Evolutionary conservation across 1,284 basidiomycete species (phyloP), one percentile per base, ranked within the genome.

Genomic region (Irpex lacteus): DNA sequence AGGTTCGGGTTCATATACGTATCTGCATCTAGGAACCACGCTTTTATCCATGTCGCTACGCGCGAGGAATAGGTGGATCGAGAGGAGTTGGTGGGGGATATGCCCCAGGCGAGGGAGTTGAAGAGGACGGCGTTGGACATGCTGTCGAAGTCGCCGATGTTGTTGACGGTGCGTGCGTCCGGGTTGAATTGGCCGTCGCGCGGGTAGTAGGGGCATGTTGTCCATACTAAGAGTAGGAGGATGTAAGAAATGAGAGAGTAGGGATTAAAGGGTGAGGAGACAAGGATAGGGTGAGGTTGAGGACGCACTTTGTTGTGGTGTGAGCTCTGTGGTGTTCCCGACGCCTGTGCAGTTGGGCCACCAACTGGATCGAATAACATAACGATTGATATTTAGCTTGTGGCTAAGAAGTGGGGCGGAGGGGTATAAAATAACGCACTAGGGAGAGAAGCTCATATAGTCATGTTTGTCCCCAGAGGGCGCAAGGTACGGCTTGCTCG

Each of bases 1-100:
- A 91, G 76, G 70, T 88, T 86, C 2, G 89, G 88, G 65, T 87
- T 88, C 85, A 90, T 89, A 37, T 70, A 75, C 1, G 86, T 89
- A 5, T 75, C 75, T 0, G 75, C 63, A 69, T 88, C 80, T 21
- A 90, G 72, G 77, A 90, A 92, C 82, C 85, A 89, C 0, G 79
- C 76, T 18, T 82, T 71, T 67, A 90, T 74, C 71, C 80, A 85
- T 3, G 70, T 70, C 3, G 76, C 83, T 21, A 75, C 54, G 36
- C 54, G 54, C 13, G 21, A 32, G 8, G 54, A 56, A n/a, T 56
- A 56, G 4, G 13, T 21, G 13, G n/a, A 34, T 34, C 32, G 32
- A 34, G 32, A 34, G 32, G 32, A 18, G 32, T 56, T 32, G 76
- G 54, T 79, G 79, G 60, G n/a, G 13, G 40, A 47, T 13, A 88